phyloP scores from a whole-genome alignment of 225 moss, liverwort and hornwort genomes.

The Anthoceros angustus region DNA sequence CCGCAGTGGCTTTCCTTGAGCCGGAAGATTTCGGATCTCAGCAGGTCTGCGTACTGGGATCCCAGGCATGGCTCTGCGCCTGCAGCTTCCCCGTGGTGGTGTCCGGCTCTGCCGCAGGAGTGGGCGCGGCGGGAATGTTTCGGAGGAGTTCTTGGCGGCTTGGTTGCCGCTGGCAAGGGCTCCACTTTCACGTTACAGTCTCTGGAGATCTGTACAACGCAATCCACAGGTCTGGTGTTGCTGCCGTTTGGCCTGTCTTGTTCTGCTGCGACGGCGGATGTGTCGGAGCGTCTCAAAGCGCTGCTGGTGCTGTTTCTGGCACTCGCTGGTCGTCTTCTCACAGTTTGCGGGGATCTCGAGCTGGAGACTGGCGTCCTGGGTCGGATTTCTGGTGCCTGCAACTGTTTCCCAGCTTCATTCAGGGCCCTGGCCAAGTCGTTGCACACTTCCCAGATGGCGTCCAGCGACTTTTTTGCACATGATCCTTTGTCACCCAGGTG shows the following conservation, averaged over 20 bases:
- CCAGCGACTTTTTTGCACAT: neutral
- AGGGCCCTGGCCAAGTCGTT: neutral
- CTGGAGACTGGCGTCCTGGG: neutral
- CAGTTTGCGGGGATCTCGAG: neutral
- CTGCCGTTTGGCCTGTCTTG: neutral
- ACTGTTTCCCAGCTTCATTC: neutral
- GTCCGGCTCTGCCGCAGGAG: neutral
- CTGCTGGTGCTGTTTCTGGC: neutral
- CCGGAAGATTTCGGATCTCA: neutral
- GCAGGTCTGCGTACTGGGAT: neutral
- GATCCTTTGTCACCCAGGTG: neutral
- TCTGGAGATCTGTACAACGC: conserved; percentile 4
- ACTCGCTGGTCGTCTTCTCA: neutral
- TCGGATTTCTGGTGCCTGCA: neutral
- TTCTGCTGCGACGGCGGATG: neutral
- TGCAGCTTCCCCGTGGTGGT: neutral
- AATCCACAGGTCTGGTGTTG: neutral
- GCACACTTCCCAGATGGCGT: neutral
- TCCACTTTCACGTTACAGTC: conserved; percentile 2
- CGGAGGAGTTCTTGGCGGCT: neutral
- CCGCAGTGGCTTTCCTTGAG: neutral
- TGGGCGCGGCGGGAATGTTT: neutral
- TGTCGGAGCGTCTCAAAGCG: neutral
- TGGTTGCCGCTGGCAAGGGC: neutral
- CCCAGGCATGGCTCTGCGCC: neutral